Evolutionary conservation across 345 rosid species (phyloP).

Genomic region (Sonneratia alba): DNA sequence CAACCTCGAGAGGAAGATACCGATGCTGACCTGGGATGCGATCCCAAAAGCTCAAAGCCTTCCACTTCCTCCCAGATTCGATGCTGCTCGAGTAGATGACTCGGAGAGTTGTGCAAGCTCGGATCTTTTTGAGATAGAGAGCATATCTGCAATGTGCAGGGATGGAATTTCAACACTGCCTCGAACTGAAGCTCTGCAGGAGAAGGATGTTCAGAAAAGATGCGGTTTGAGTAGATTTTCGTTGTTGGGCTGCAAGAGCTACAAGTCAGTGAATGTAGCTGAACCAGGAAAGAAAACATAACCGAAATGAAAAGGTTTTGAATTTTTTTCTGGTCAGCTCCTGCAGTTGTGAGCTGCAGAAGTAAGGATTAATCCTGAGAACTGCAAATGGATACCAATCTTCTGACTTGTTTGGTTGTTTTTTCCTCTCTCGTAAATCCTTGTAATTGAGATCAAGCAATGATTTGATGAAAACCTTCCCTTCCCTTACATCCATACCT

Average conservation of each 20-base stretch:
- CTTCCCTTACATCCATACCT: background rate
- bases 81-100: background rate
- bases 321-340: no score
- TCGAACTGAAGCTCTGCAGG: background rate
- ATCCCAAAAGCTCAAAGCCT: conserved; percentile 1
- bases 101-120: conserved; percentile 4
- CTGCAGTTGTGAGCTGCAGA: no score
- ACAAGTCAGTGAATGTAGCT: background rate
- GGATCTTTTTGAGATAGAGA: conserved; percentile 10
- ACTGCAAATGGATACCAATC: no score
- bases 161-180: background rate
- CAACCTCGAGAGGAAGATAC: conserved; percentile 2
- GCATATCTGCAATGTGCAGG: background rate
- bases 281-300: background rate
- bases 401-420: background rate
- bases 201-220: background rate
- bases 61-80: background rate
- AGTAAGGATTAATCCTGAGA: no score
- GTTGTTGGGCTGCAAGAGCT: conserved; percentile 1
- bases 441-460: background rate
- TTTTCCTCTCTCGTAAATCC: background rate
- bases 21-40: conserved; percentile 7
- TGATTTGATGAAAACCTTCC: no score
- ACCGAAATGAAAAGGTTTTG: background rate
- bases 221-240: background rate